Evolutionary conservation across 768 basidiomycete genomes (phyloP).

Genomic region (Boletus vermiculosoides): DNA sequence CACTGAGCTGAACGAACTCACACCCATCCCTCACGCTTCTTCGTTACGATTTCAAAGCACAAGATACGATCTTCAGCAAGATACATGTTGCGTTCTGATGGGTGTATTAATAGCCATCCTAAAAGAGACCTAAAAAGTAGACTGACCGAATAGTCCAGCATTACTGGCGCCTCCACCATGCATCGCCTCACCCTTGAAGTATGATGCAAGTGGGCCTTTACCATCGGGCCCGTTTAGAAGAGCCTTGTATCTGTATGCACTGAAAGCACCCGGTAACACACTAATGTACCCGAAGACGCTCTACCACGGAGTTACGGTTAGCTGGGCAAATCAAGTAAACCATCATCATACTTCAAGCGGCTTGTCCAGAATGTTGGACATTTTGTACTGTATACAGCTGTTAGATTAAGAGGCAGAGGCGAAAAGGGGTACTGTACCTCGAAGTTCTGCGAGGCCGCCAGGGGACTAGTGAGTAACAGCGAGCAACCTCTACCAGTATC

Average conservation of each 20-base stretch:
- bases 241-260: constrained; percentile 87
- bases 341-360: constrained; percentile 72
- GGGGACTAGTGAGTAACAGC: constrained; percentile 67
- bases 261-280: constrained; percentile 90
- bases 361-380: constrained; percentile 95
- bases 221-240: constrained; percentile 85
- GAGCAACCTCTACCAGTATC: constrained; percentile 74
- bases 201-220: constrained; percentile 85
- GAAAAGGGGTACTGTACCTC: constrained; percentile 46
- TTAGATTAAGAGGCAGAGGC: not conserved
- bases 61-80: constrained; percentile 88
- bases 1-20: constrained; percentile 37
- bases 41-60: constrained; percentile 92
- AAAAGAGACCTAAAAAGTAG: not conserved
- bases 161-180: constrained; percentile 56
- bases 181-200: constrained; percentile 92
- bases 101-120: not conserved
- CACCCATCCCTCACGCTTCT: constrained; percentile 82
- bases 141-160: constrained; percentile 65
- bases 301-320: constrained; percentile 29
- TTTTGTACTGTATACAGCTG: constrained; percentile 65
- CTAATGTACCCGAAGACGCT: constrained; percentile 86
- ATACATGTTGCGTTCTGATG: constrained; percentile 81
- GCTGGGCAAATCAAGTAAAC: not conserved
- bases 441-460: constrained; percentile 95